phyloP scores from a whole-genome alignment of 352 stramenopile species.

The Globisporangium irregulare region DNA sequence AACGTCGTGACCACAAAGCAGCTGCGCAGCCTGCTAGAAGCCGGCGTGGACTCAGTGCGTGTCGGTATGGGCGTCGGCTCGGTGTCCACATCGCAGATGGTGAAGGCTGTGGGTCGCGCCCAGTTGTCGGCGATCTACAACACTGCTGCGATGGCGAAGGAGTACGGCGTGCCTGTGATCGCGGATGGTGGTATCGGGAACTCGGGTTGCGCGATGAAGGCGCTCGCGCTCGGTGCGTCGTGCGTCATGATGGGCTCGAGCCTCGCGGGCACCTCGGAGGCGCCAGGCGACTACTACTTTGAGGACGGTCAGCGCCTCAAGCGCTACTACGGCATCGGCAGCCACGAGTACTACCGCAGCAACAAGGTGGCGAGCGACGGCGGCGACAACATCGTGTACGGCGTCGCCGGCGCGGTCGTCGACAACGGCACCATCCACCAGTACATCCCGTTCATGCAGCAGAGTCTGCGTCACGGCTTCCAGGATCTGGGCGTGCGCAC shows the following conservation, averaged over 20 bases:
- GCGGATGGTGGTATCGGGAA: constrained; percentile 97
- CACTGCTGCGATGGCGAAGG: constrained; percentile 90
- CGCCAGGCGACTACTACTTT: constrained; percentile 99
- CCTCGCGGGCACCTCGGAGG: constrained; percentile 96
- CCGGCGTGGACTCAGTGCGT: constrained; percentile 96
- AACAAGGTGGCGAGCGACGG: constrained; percentile 46
- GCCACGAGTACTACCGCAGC: constrained; percentile 89
- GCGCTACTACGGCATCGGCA: constrained; percentile 98
- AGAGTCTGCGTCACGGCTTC: constrained; percentile 96
- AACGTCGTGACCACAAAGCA: constrained; percentile 98
- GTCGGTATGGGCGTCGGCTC: constrained; percentile 99
- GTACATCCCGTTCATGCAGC: constrained; percentile 98
- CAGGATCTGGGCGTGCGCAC: constrained; percentile 94
- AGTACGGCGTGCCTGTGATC: constrained; percentile 96
- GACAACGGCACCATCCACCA: constrained; percentile 97
- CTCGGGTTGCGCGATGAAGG: constrained; percentile 97
- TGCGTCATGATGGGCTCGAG: constrained; percentile 99
- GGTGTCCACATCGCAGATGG: constrained; percentile 99
- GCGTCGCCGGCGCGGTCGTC: constrained; percentile 96
- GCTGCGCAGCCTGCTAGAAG: constrained; percentile 95
- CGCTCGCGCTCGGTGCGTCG: constrained; percentile 93
- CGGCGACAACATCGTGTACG: constrained; percentile 95
- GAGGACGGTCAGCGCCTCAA: constrained; percentile 99
- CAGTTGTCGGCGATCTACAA: constrained; percentile 99
- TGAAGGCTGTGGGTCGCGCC: constrained; percentile 96